Conservation (phyloP, 805 yeast species). For the Saccharomyces eubayanus region DNA sequence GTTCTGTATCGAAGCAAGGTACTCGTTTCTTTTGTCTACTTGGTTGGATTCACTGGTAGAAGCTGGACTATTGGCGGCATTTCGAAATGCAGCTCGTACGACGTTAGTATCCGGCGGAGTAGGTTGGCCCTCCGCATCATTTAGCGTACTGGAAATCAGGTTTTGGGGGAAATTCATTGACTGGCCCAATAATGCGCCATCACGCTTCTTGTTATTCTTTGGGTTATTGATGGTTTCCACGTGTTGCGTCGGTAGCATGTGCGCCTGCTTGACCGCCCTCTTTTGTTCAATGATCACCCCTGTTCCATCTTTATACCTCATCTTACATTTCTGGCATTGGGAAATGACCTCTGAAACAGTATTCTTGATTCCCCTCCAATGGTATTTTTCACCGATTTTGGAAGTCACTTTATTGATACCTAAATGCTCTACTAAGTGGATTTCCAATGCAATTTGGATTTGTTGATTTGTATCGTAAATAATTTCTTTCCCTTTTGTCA, state of each 20-base stretch:
- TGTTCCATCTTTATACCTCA: conserved; percentile 31
- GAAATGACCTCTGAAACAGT: conserved; percentile 75
- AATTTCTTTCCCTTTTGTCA: conserved; percentile 77
- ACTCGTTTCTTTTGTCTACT: not conserved
- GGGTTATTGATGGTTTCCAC: conserved; percentile 1
- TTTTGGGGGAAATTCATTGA: not conserved
- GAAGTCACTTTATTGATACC: conserved; percentile 88
- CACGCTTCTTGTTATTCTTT: not conserved
- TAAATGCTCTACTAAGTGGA: conserved; percentile 64
- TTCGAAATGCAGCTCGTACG: not conserved
- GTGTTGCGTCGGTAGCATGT: conserved; percentile 17
- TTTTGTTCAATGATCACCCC: conserved; percentile 23
- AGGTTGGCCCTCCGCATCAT: conserved; percentile 3
- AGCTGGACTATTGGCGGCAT: not conserved
- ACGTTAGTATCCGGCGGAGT: conserved; percentile 9
- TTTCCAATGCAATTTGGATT: conserved; percentile 59
- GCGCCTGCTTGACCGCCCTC: conserved; percentile 20
- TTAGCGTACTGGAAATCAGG: not conserved
- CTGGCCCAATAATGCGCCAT: not conserved
- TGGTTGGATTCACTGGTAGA: not conserved
- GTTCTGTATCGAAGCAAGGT: not conserved
- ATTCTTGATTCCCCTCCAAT: conserved; percentile 86
- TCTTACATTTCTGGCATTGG: conserved; percentile 68
- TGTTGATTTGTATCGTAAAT: conserved; percentile 69
- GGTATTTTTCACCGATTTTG: conserved; percentile 66